Base-by-base conservation (phyloP, 495 filamentous ascomycete genomes). In the Parathielavia hyrcaniae region DNA sequence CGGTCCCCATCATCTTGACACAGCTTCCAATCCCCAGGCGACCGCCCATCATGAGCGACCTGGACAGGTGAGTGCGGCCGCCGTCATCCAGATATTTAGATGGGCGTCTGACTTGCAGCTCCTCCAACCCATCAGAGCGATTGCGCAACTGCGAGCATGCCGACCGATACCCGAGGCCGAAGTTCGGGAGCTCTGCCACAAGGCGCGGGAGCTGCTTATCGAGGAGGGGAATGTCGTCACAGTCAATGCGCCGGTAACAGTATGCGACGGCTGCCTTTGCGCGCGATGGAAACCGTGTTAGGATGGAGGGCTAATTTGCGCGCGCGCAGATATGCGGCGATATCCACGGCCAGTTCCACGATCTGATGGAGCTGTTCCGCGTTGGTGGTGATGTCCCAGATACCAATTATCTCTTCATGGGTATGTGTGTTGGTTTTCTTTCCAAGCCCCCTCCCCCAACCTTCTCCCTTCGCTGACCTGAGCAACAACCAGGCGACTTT, bases 371-470 rank as follows among this genome's bases (percentile, higher is more conserved):
- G 74, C 81, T 98, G 17, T 98, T 98, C 71, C 84, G 91, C 48
- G 91, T 97, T 14, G 93, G 93, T 55, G 93, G 93, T 38, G 89
- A 95, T 66, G 89, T 93, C 2, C 93, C 93, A 17, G 93, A 98
- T 65, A 98, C 93, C 20, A 96, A 97, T 69, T 98, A 98, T 71
- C 83, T 98, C 0, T 98, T 98, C 75, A 96, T 97, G 91, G 91
- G 83, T 85, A 74, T 32, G 66, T 10, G 10, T 5, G 20, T 5
- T 9, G 1, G 0, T 48, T 30, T 30, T 2, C 26, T 30, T 30
- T 6, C 26, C 3, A 38, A 39, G 26, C 26, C 45, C 30, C 34
- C 46, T 46, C 26, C 10, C 1, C 14, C 12, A 52, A 64, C 40
- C 9, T 14, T 43, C 19, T 22, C 54, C 23, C 32, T 30, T 30